These are phyloP conservation scores for Saturnispora zaruensis DNA, from an alignment of 805 yeast genomes.

Conservation along the genomic window DNA sequence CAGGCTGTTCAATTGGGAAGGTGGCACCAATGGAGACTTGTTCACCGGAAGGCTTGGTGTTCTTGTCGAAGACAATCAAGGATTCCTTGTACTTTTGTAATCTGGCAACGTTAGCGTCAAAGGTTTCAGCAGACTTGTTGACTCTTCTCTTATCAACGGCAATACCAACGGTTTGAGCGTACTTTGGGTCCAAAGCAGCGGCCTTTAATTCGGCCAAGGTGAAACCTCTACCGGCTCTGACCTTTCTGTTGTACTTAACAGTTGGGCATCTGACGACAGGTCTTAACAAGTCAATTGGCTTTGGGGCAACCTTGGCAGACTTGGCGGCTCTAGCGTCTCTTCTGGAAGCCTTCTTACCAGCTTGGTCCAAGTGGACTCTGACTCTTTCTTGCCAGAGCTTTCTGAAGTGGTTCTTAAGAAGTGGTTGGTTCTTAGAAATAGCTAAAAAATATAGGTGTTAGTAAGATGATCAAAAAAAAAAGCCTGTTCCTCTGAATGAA, in stretches of 20 bases:
- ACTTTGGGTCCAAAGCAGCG: slow-evolving; percentile 86
- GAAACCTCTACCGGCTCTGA: slow-evolving; percentile 99
- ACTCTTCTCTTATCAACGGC: slow-evolving; percentile 99
- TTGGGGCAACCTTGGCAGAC: slow-evolving; percentile 96
- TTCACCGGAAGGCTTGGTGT: slow-evolving; percentile 68
- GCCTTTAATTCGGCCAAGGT: slow-evolving; percentile 96
- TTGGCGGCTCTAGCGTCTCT: slow-evolving; percentile 87
- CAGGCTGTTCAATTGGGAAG: slow-evolving; percentile 87
- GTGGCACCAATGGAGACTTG: slow-evolving; percentile 68
- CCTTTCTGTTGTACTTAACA: slow-evolving; percentile 97
- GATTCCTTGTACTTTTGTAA: slow-evolving; percentile 93
- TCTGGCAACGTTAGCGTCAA: slow-evolving; percentile 91
- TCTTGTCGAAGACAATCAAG: slow-evolving; percentile 92
- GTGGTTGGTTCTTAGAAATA: slow-evolving; percentile 97
- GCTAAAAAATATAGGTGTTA: slow-evolving; percentile 42
- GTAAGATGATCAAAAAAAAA: too few species aligned
- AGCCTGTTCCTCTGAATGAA: too few species aligned
- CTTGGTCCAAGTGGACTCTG: slow-evolving; percentile 99
- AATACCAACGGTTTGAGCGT: slow-evolving; percentile 97
- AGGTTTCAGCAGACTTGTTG: slow-evolving; percentile 94
- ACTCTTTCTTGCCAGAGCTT: slow-evolving; percentile 99
- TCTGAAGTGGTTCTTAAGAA: slow-evolving; percentile 99
- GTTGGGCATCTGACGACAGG: slow-evolving; percentile 99
- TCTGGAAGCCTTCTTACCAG: slow-evolving; percentile 98
- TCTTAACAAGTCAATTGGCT: slow-evolving; percentile 92